Percentiles rank a stretch among this genome's conserved stretches.
Evolutionary conservation across 768 basidiomycete species (phyloP).

Genomic region (Baorangia bicolor): DNA sequence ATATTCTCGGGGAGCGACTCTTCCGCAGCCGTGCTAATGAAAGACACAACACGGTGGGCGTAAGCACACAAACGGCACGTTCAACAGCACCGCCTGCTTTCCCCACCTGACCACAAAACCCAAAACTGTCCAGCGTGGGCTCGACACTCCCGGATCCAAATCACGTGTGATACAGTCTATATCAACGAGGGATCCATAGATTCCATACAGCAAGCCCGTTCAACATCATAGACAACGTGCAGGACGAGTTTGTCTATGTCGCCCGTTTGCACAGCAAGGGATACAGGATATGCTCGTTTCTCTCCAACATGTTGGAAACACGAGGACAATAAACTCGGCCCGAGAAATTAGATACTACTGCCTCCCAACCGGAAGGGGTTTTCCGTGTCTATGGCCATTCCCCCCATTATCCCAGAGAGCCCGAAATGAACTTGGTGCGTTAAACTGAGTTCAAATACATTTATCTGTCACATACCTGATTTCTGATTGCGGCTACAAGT

Average conservation of each 20-base stretch:
- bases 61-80: conserved; percentile 1
- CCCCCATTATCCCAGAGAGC: conserved; percentile 24
- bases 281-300: not conserved
- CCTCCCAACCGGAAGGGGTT: conserved; percentile 8
- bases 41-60: not conserved
- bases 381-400: conserved; percentile 11
- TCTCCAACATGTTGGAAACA: conserved; percentile 28
- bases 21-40: not conserved
- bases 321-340: conserved; percentile 27
- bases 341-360: conserved; percentile 1
- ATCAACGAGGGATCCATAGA: too few species aligned
- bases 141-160: not conserved
- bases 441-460: conserved; percentile 20
- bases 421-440: conserved; percentile 27
- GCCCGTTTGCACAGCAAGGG: conserved; percentile 12
- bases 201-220: conserved; percentile 6
- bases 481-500: conserved; percentile 8
- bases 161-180: not conserved
- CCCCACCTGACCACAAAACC: not conserved
- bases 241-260: not conserved
- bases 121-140: not conserved
- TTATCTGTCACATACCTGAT: conserved; percentile 18
- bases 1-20: not conserved
- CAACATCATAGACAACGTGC: conserved; percentile 10
- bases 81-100: conserved; percentile 1